Evolutionary conservation across 2,329 filamentous ascomycete species (phyloP), one percentile per base, ranked within the genome.

Genomic region (Furcasterigmium sp.): DNA sequence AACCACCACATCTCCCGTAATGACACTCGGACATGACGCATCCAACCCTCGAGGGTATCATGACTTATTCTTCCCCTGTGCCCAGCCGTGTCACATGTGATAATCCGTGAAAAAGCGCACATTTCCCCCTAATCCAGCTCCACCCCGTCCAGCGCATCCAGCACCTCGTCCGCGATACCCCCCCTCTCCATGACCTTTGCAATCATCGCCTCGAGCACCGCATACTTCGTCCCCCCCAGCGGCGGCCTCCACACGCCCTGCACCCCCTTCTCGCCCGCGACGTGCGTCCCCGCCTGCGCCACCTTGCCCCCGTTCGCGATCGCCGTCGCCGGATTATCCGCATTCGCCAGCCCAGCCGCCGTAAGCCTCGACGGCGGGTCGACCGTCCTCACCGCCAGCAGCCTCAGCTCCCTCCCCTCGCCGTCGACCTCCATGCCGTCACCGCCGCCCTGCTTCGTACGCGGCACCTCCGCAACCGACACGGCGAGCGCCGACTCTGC

Each of bases 401-500:
- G 62, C 44, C 76, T 76, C 45, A 89, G 62, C 36, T 69, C 62
- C 28, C 70, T 53, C 51, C 59, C 41, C 41, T 55, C 53, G n/a
- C 56, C 58, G 40, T 74, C 68, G 25, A 69, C 56, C 5, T 73
- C 68, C 2, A 60, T 58, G 17, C 54, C 50, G 13, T 45, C 49
- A 19, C 55, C 51, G 37, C 50, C 34, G 26, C 39, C 42, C 32
- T 38, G 44, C 46, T 32, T 52, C 32, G 17, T 15, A 9, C 9
- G 10, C 17, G 32, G 32, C 26, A 59, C 58, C 52, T 79, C 77
- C 14, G 80, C 80, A 26, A 95, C 76, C 0, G 90, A 95, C 5
- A 97, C 79, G 2, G 91, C 93, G 37, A 97, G 72, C 3, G 93
- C 87, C 11, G 84, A 82, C 57, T 97, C 91, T 2, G 93, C 93